Conservation (phyloP, 139 green algal species). For the Chlamydomonas incerta region DNA sequence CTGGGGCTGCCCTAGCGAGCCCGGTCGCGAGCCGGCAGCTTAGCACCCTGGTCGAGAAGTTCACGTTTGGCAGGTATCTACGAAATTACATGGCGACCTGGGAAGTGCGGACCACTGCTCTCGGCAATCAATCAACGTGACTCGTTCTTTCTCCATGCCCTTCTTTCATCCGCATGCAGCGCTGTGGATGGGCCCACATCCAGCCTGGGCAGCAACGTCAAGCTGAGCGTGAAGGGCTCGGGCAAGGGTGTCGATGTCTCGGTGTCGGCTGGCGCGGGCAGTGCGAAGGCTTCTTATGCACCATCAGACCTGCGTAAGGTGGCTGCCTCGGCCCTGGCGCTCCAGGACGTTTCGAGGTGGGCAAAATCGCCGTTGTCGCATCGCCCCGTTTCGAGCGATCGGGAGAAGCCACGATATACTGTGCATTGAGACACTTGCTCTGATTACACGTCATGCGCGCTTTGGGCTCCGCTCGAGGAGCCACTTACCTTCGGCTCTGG, state of each 20-base stretch:
- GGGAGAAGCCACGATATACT: background rate
- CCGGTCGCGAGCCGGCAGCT: background rate
- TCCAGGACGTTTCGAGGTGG: slow-evolving; percentile 51
- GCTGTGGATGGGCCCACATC: background rate
- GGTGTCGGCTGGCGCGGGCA: slow-evolving; percentile 52
- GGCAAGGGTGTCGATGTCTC: slow-evolving; percentile 58
- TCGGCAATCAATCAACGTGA: background rate
- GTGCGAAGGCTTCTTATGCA: slow-evolving; percentile 39
- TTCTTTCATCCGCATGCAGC: background rate
- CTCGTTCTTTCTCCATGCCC: too few species aligned
- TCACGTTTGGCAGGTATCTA: slow-evolving; percentile 19
- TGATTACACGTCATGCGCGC: too few species aligned
- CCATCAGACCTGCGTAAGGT: slow-evolving; percentile 47
- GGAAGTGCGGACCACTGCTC: too few species aligned
- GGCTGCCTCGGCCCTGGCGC: slow-evolving; percentile 35
- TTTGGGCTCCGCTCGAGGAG: background rate
- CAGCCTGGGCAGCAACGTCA: slow-evolving; percentile 45
- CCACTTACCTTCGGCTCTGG: too few species aligned
- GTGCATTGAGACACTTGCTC: background rate
- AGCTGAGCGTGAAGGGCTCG: slow-evolving; percentile 44
- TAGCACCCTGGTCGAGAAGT: slow-evolving; percentile 28
- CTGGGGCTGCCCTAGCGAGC: background rate
- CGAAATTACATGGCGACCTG: background rate
- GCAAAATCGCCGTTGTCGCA: background rate
- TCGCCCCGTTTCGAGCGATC: background rate